Evolutionary conservation across 345 rosid species (phyloP), one percentile per base, ranked within the genome.

Genomic region (Cardamine chenopodiifolia): DNA sequence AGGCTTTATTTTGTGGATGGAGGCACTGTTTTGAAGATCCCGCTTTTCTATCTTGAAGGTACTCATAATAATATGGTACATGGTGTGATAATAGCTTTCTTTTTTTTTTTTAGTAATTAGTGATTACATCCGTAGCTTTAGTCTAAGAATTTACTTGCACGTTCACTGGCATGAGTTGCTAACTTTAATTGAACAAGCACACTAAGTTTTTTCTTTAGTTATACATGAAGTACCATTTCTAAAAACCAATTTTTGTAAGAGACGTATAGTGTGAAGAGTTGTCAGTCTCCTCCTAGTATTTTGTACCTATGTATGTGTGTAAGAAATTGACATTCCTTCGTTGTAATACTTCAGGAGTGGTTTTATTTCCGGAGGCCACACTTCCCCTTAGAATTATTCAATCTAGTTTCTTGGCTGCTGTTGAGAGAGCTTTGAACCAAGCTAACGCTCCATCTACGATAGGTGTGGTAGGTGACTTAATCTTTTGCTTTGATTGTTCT

Each of bases 41-140:
- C 99, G 0, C 76, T 95, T 76, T 84, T 90, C 84, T 86, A 89
- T 85, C 97, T 92, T 35, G 86, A 95, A 86, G 99, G 99, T 95
- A 79, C 0, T 52, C 28, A 3, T 60, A 12, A 3, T 62, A 3
- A 50, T 56, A 32, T 23, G 50, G 11, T 13, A 8, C 0, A 35
- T 35, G 3, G 39, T 35, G 39, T 35, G 32, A 29, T 63, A 39
- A 40, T 20, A 47, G 53, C 2, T 28, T 62, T 35, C 35, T 66
- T 14, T 6, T 66, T 10, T 66, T 14, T 6, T 66, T 10, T 17
- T 26, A 18, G 25, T 69, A 13, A 20, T 25, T 39, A 26, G 23
- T 69, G 28, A 20, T 70, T 70, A 6, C 34, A 26, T 57, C 4
- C 28, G 6, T 42, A 70, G 35, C 68, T 22, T 59, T 71, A 14